Evolutionary conservation across 352 stramenopile species (phyloP).

Genomic region (Phytophthora capsici): DNA sequence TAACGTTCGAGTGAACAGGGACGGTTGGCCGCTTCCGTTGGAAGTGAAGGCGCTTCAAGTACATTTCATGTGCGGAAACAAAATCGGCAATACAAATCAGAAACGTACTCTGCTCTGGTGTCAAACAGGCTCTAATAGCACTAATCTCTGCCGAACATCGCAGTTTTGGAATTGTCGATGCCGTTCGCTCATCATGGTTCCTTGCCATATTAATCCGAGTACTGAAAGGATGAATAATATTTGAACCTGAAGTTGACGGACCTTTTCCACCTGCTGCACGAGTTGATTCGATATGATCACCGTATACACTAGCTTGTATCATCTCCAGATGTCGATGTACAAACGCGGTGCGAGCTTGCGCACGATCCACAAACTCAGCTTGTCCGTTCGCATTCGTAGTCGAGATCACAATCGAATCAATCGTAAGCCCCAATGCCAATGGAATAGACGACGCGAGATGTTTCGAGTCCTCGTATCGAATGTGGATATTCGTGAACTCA

Average conservation of each 20-base stretch:
- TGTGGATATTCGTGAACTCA: constrained; percentile 84
- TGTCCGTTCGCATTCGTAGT: constrained; percentile 87
- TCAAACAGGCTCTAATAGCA: constrained; percentile 71
- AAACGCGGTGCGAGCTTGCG: constrained; percentile 80
- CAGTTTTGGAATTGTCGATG: constrained; percentile 70
- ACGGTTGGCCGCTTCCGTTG: constrained; percentile 65
- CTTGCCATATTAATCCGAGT: constrained; percentile 77
- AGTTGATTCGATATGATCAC: constrained; percentile 46
- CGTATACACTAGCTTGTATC: constrained; percentile 64
- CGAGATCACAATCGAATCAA: constrained; percentile 72
- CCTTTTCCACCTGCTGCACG: constrained; percentile 9
- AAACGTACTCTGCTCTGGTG: constrained; percentile 77
- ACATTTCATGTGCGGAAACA: constrained; percentile 81
- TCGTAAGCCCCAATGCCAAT: constrained; percentile 73
- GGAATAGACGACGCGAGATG: constrained; percentile 63
- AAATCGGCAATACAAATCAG: constrained; percentile 81
- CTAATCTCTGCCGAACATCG: constrained; percentile 76
- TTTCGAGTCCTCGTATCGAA: constrained; percentile 84
- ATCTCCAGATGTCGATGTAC: constrained; percentile 81
- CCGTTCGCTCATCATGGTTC: constrained; percentile 77
- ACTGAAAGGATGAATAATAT: constrained; percentile 81
- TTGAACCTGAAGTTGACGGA: constrained; percentile 39
- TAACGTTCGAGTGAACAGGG: constrained; percentile 53
- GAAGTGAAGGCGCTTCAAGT: constrained; percentile 84
- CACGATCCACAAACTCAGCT: constrained; percentile 78